Evolutionary conservation across 208 protist species (phyloP).

Genomic region (Porcisia deanei): DNA sequence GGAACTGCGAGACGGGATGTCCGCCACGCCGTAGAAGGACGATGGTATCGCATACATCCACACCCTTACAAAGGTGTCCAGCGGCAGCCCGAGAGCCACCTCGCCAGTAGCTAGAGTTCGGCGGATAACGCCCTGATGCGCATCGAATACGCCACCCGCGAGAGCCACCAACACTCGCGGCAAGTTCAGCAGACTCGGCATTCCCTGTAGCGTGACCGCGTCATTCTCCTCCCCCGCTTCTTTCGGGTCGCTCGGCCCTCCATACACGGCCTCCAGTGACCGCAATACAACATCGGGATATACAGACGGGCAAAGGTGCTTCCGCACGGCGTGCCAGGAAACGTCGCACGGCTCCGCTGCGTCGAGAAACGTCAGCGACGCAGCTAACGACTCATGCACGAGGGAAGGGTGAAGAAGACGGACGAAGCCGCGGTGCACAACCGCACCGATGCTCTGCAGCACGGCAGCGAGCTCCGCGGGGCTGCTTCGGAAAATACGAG

Average conservation of each 20-base stretch:
- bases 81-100: conserved; percentile 24
- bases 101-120: conserved; percentile 16
- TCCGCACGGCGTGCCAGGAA: conserved; percentile 35
- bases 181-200: conserved; percentile 25
- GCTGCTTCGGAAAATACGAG: conserved; percentile 38
- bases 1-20: conserved; percentile 14
- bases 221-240: conserved; percentile 1
- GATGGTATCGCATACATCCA: conserved; percentile 40
- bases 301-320: conserved; percentile 50
- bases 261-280: conserved; percentile 51
- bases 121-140: neutral
- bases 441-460: conserved; percentile 40
- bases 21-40: conserved; percentile 32
- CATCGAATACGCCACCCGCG: conserved; percentile 49
- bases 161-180: conserved; percentile 41
- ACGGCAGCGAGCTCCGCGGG: conserved; percentile 45
- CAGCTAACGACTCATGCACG: conserved; percentile 38
- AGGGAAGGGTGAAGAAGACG: conserved; percentile 54
- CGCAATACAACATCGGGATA: conserved; percentile 60
- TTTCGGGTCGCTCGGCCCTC: neutral
- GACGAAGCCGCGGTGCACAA: conserved; percentile 53
- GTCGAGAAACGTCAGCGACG: conserved; percentile 45
- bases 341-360: conserved; percentile 13
- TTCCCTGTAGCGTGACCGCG: neutral
- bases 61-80: conserved; percentile 34